These are phyloP conservation scores for Yamadazyma membranifaciens DNA, from an alignment of 1,139 yeast species.

Conservation along the genomic window DNA sequence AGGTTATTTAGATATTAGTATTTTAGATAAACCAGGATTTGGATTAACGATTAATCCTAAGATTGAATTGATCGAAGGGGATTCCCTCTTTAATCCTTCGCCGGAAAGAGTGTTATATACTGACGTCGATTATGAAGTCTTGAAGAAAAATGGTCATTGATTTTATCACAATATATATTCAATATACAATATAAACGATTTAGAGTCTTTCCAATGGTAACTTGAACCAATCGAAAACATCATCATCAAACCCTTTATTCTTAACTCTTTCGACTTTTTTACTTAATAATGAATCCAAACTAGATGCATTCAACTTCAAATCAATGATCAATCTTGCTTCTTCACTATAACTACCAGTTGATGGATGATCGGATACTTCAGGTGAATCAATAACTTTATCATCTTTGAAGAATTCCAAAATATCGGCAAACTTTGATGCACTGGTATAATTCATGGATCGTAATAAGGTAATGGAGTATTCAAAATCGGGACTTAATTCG, in stretches of 20 bases:
- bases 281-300: constrained; percentile 15
- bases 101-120: constrained; percentile 34
- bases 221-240: constrained; percentile 19
- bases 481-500: constrained; percentile 15
- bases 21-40: constrained; percentile 47
- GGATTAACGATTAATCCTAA: constrained; percentile 45
- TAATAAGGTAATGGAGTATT: constrained; percentile 12
- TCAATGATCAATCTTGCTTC: constrained; percentile 17
- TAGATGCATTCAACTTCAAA: constrained; percentile 16
- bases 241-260: constrained; percentile 13
- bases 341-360: constrained; percentile 13
- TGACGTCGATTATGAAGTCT: constrained; percentile 10
- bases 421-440: constrained; percentile 18
- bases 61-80: constrained; percentile 39
- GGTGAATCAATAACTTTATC: constrained; percentile 12
- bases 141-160: constrained; percentile 7
- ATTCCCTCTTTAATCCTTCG: constrained; percentile 31
- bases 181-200: not conserved
- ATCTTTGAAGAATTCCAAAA: constrained; percentile 17
- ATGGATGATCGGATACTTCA: constrained; percentile 2
- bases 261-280: constrained; percentile 16
- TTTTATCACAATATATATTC: too few species aligned
- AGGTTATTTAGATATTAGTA: constrained; percentile 36
- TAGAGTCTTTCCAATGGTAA: constrained; percentile 10
- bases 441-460: constrained; percentile 14